Percentiles rank a stretch among this genome's conserved stretches.
Conservation (phyloP, 2,329 filamentous ascomycete species). For the Colletotrichum caudatum region DNA sequence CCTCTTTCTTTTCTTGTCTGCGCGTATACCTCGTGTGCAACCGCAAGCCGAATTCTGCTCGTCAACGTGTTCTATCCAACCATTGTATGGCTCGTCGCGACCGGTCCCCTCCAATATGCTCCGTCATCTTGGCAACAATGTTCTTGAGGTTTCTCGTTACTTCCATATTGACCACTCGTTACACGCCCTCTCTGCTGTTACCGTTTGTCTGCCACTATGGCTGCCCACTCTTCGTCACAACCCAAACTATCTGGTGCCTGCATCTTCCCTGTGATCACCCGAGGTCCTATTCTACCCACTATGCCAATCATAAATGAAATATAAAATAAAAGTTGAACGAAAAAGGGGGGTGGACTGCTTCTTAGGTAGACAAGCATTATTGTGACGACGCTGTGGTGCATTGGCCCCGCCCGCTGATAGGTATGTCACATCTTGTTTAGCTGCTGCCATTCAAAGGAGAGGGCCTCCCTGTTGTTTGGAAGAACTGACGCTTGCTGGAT, state of each 20-base stretch:
- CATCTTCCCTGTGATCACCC: neutral
- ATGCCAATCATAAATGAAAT: neutral
- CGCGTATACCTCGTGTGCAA: neutral
- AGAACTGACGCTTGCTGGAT: neutral
- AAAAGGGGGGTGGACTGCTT: neutral
- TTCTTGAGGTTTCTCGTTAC: neutral
- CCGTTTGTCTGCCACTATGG: neutral
- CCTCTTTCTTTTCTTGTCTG: neutral
- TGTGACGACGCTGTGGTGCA: neutral
- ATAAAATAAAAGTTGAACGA: too few species aligned
- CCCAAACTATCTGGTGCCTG: neutral
- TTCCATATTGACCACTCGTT: neutral
- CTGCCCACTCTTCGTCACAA: neutral
- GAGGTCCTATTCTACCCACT: neutral
- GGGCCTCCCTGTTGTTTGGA: neutral
- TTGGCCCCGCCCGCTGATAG: neutral
- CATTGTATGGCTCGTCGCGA: constrained; percentile 4
- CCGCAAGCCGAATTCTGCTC: neutral
- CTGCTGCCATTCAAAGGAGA: neutral
- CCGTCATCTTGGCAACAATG: constrained; percentile 10
- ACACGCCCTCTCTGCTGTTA: constrained; percentile 5
- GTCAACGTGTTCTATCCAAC: neutral
- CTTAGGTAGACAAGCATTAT: neutral
- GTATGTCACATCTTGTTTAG: neutral
- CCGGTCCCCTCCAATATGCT: neutral